Percentiles rank a stretch among this genome's conserved stretches.
Evolutionary conservation across 768 basidiomycete genomes (phyloP).

Genomic region (Saitozyma podzolica): DNA sequence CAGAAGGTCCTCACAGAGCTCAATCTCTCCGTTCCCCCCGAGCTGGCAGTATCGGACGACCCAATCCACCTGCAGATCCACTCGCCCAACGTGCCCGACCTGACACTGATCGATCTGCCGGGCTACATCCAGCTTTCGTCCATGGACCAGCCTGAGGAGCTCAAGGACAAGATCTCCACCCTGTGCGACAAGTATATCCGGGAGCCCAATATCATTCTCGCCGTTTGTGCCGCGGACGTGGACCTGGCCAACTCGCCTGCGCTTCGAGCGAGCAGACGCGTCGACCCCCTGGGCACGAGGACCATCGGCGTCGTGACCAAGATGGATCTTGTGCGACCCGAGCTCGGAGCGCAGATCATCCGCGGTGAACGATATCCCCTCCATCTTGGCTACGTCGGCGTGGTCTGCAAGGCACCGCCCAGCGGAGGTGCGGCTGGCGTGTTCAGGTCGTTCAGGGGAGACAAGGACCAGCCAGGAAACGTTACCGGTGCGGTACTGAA

Average conservation of each 20-base stretch:
- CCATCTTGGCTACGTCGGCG: slow-evolving; percentile 94
- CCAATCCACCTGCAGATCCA: slow-evolving; percentile 97
- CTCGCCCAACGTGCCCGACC: slow-evolving; percentile 91
- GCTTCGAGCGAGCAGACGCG: slow-evolving; percentile 83
- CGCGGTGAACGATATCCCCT: slow-evolving; percentile 92
- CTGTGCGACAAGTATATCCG: slow-evolving; percentile 96
- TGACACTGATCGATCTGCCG: slow-evolving; percentile 94
- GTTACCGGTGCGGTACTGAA: slow-evolving; percentile 59
- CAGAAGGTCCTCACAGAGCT: slow-evolving; percentile 91
- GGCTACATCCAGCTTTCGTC: slow-evolving; percentile 95
- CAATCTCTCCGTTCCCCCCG: slow-evolving; percentile 86
- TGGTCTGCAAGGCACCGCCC: slow-evolving; percentile 73
- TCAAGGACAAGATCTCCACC: slow-evolving; percentile 85
- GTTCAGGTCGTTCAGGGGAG: slow-evolving; percentile 35
- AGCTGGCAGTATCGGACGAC: slow-evolving; percentile 86
- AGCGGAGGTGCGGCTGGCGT: slow-evolving; percentile 20
- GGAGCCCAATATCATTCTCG: slow-evolving; percentile 99
- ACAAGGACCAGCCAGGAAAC: slow-evolving; percentile 27
- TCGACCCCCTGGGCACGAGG: slow-evolving; percentile 89
- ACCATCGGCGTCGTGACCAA: slow-evolving; percentile 98
- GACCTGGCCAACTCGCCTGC: slow-evolving; percentile 98
- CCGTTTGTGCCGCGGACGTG: slow-evolving; percentile 96
- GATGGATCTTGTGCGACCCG: slow-evolving; percentile 93
- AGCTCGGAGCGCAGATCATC: slow-evolving; percentile 76
- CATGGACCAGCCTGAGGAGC: slow-evolving; percentile 88